Conservation (phyloP, 2,329 filamentous ascomycete species). For the Sporothrix brasiliensis region DNA sequence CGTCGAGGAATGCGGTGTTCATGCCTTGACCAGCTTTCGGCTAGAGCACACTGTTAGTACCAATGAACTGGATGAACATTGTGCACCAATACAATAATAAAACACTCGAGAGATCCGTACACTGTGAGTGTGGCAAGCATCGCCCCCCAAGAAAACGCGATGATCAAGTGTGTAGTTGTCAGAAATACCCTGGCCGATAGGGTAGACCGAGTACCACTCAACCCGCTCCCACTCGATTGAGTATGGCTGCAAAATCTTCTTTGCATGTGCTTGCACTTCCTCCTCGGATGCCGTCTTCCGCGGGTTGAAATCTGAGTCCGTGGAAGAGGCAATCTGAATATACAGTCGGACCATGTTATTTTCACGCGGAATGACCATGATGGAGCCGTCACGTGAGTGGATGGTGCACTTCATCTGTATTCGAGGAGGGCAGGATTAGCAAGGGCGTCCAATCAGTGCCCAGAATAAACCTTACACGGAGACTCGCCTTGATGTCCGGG, state of each 20-base stretch:
- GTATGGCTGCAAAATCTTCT: slow-evolving; percentile 67
- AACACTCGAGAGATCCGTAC: slow-evolving; percentile 48
- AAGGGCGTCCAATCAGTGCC: too few species aligned
- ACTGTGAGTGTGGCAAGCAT: slow-evolving; percentile 79
- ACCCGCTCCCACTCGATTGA: slow-evolving; percentile 67
- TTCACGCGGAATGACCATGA: slow-evolving; percentile 79
- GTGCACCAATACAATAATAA: neutral
- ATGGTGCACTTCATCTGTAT: slow-evolving; percentile 72
- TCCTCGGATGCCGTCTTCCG: slow-evolving; percentile 64
- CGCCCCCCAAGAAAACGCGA: slow-evolving; percentile 73
- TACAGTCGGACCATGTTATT: slow-evolving; percentile 69
- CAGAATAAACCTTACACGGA: neutral
- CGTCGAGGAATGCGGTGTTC: slow-evolving; percentile 79
- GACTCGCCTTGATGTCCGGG: slow-evolving; percentile 68
- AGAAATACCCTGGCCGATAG: slow-evolving; percentile 73
- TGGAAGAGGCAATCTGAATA: slow-evolving; percentile 67
- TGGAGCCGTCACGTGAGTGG: slow-evolving; percentile 71
- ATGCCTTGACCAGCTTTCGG: slow-evolving; percentile 79
- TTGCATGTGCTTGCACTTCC: slow-evolving; percentile 66
- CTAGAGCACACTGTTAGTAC: slow-evolving; percentile 26
- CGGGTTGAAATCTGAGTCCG: slow-evolving; percentile 63
- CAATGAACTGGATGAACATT: slow-evolving; percentile 44
- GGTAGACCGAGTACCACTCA: slow-evolving; percentile 77
- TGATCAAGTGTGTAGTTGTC: slow-evolving; percentile 68
- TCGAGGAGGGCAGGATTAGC: slow-evolving; percentile 32